A percentile compares a stretch with the other conserved stretches of the same genome.
Conservation (phyloP, 768 basidiomycete species). For the Panaeolus papilionaceus region DNA sequence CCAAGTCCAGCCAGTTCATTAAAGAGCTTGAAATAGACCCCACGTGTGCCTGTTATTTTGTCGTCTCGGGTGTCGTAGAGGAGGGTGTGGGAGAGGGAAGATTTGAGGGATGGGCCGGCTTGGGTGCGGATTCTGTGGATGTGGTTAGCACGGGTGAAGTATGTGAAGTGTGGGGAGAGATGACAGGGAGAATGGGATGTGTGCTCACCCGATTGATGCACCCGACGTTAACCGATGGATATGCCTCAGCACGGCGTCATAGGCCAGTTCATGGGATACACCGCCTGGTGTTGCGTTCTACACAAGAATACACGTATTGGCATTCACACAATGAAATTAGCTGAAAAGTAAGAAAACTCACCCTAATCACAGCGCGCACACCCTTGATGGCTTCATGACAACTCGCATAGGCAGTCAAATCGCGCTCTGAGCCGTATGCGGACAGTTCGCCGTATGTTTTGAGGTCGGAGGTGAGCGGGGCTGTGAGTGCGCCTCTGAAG, state of each 20-base stretch:
- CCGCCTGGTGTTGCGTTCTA: conserved; percentile 43
- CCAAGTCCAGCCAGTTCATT: conserved; percentile 67
- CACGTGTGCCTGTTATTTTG: conserved; percentile 63
- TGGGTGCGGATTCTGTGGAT: conserved; percentile 76
- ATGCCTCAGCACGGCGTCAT: conserved; percentile 82
- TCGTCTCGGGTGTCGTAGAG: conserved; percentile 80
- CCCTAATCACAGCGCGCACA: conserved; percentile 71
- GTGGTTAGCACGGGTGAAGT: conserved; percentile 10
- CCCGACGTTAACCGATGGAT: conserved; percentile 72
- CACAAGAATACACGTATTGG: conserved; percentile 16
- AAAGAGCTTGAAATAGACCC: conserved; percentile 64
- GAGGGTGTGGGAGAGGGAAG: conserved; percentile 81
- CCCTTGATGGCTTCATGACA: conserved; percentile 71
- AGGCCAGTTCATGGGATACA: conserved; percentile 80
- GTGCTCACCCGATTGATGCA: conserved; percentile 78
- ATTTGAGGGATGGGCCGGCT: conserved; percentile 84
- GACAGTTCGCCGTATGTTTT: conserved; percentile 73
- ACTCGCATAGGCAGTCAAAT: conserved; percentile 81
- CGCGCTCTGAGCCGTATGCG: conserved; percentile 77
- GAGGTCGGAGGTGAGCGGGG: conserved; percentile 68
- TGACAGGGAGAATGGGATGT: no score
- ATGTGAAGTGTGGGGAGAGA: background rate
- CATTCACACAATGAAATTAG: background rate
- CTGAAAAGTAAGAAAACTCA: conserved; percentile 61
- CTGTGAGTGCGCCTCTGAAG: conserved; percentile 71